These are phyloP conservation scores for Penicillium brasilianum DNA, from an alignment of 2,329 filamentous ascomycete genomes.

Conservation along the genomic window DNA sequence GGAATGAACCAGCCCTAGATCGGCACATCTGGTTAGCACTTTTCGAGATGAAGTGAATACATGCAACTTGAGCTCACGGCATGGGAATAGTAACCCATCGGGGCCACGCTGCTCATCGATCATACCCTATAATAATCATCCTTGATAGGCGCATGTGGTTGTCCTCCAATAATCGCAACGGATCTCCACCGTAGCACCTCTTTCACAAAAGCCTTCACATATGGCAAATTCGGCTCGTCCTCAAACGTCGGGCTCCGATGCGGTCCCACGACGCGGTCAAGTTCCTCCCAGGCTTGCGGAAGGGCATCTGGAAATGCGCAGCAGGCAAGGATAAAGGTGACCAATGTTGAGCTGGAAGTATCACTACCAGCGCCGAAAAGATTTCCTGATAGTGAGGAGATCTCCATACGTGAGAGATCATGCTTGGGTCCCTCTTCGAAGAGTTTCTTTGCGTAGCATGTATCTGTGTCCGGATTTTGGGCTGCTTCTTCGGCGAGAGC, in stretches of 20 bases:
- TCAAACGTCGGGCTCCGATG: constrained; percentile 40
- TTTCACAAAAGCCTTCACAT: constrained; percentile 39
- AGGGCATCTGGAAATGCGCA: constrained; percentile 34
- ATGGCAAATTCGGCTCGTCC: constrained; percentile 37
- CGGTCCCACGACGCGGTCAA: constrained; percentile 42
- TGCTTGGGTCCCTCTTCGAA: constrained; percentile 57
- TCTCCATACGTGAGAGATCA: constrained; percentile 51
- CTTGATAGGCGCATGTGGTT: constrained; percentile 32
- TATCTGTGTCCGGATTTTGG: constrained; percentile 44
- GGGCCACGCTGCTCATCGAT: neutral
- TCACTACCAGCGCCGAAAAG: constrained; percentile 39
- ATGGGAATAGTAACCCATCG: too few relatives aligned
- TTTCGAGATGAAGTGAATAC: neutral
- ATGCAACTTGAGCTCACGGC: too few relatives aligned
- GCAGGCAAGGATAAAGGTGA: constrained; percentile 37
- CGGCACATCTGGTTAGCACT: constrained; percentile 15
- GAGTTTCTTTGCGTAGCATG: constrained; percentile 54
- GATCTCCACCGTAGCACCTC: constrained; percentile 38
- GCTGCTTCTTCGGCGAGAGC: constrained; percentile 58
- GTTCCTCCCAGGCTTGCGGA: constrained; percentile 38
- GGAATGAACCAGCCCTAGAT: constrained; percentile 27
- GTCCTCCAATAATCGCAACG: constrained; percentile 33
- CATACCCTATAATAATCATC: constrained; percentile 31
- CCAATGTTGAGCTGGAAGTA: constrained; percentile 36
- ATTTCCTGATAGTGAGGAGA: constrained; percentile 55